Evolutionary conservation across 2,329 filamentous ascomycete genomes (phyloP), one percentile per base, ranked within the genome.

Genomic region (Fusarium anguioides): DNA sequence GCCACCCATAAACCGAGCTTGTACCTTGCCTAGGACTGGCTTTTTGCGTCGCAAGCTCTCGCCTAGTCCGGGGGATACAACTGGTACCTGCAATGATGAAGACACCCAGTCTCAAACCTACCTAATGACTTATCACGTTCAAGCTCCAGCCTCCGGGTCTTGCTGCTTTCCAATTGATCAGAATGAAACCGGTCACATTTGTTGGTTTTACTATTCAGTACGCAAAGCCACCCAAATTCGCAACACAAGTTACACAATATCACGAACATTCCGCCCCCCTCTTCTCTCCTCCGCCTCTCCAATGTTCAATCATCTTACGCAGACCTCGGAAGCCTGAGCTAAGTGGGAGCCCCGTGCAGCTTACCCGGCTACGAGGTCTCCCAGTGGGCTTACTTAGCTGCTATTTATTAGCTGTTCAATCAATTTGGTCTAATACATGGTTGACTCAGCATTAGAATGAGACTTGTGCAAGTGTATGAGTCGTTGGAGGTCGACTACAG

Each of bases 281-380:
- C 42, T 39, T 26, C 37, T 44, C 47, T 41, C 41, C 39, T 41
- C 44, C 42, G 29, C 41, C 52, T 47, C 47, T 39, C 41, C 46
- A 60, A 67, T 49, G 49, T 37, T 44, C 24, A 40, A 29, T 23
- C 23, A 27, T 63, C 61, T 64, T 55, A 53, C 58, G 46, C 49
- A 47, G 55, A 51, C 42, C 48, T 55, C 36, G 10, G 49, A 48
- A 36, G 33, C 48, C 40, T 46, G n/a, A 60, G 39, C 57, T 52
- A 40, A 36, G 55, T 31, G 29, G 44, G 54, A 57, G 51, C 48
- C 55, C 45, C 41, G 49, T 46, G 44, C 49, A 63, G 58, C 64
- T 63, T 63, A 57, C 29, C 42, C 27, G 21, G 42, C 33, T 61
- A 31, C 29, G 11, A 33, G 27, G 18, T 11, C 27, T 18, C 56